A percentile compares a stretch with the other conserved stretches of the same genome.
Conservation (phyloP, 305 asterid species). For the Fraxinus platypoda region DNA sequence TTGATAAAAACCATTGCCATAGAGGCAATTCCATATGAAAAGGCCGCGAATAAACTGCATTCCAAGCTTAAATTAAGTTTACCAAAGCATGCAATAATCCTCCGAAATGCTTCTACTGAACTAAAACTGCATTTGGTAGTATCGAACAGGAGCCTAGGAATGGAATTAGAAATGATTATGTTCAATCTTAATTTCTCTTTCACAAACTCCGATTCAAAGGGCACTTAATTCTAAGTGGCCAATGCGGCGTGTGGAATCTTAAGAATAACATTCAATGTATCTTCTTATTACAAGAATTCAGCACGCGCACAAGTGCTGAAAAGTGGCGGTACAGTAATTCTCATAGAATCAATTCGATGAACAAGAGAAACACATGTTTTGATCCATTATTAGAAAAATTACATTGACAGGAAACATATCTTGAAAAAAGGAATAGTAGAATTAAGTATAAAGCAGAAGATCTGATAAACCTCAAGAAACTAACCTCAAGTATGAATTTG, state of each 20-base stretch:
- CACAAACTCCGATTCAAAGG: background rate
- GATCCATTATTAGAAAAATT: constrained; percentile 2
- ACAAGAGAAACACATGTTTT: constrained; percentile 6
- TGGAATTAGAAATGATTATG: background rate
- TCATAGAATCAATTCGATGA: constrained; percentile 2
- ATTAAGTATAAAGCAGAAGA: constrained; percentile 7
- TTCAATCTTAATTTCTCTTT: background rate
- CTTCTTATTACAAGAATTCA: background rate
- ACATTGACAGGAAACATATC: background rate
- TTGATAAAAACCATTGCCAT: constrained; percentile 98
- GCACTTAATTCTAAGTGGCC: background rate
- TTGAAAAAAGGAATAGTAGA: background rate
- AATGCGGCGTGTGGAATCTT: background rate
- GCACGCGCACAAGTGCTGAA: background rate
- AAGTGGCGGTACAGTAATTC: background rate
- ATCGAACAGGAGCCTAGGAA: background rate
- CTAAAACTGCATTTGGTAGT: background rate
- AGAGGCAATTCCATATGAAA: constrained; percentile 81
- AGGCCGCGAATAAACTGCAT: constrained; percentile 67
- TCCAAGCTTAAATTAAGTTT: constrained; percentile 14
- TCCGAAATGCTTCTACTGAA: constrained; percentile 3
- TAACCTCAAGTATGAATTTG: constrained; percentile 63
- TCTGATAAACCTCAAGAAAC: constrained; percentile 6
- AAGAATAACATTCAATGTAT: background rate
- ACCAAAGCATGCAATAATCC: background rate